Conservation (phyloP, 139 green algal species). For the Ostreobium quekettii region DNA sequence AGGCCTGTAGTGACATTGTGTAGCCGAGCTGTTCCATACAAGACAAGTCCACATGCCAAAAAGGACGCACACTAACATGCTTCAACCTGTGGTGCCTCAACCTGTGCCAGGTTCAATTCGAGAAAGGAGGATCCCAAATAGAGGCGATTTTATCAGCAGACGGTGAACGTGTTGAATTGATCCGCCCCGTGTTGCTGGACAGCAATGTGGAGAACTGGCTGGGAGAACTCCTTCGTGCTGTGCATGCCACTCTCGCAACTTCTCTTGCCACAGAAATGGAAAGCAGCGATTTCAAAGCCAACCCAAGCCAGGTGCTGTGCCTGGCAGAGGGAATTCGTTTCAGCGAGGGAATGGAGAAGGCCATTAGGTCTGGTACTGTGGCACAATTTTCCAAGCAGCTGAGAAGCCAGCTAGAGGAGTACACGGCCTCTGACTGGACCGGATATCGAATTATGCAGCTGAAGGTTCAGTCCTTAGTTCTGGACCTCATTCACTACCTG, state of each 20-base stretch:
- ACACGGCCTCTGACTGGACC: conserved; percentile 44
- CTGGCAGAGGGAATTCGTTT: conserved; percentile 1
- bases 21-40: no score
- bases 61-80: no score
- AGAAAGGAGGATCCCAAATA: no score
- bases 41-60: no score
- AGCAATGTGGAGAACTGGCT: conserved; percentile 31
- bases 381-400: conserved; percentile 34
- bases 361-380: conserved; percentile 32
- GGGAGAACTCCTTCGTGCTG: neutral
- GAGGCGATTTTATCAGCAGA: no score
- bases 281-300: neutral
- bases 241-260: neutral
- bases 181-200: conserved; percentile 19
- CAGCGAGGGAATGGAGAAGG: conserved; percentile 20
- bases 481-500: conserved; percentile 74
- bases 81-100: no score
- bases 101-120: no score
- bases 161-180: conserved; percentile 28
- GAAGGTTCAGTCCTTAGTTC: conserved; percentile 59
- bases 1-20: no score
- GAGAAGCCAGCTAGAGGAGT: conserved; percentile 41
- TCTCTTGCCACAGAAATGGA: neutral
- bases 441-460: conserved; percentile 56
- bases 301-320: conserved; percentile 8